A percentile compares a stretch with the other conserved stretches of the same genome.
Evolutionary conservation across 768 basidiomycete genomes (phyloP).

Genomic region (Xanthoconium stramineum): DNA sequence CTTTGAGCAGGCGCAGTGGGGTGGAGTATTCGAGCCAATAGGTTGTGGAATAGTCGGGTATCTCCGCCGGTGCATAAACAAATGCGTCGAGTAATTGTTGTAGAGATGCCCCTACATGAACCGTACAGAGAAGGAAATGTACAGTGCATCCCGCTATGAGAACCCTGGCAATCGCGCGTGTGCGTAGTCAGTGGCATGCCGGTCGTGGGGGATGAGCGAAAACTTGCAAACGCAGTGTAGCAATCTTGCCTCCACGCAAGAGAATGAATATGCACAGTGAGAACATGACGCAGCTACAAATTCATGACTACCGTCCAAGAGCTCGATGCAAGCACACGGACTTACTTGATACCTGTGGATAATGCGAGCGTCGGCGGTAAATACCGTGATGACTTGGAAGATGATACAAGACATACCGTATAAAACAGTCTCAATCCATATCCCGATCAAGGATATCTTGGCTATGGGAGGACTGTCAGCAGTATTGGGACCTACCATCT

Average conservation of each 20-base stretch:
- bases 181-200: not conserved
- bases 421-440: no score
- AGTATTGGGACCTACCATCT: no score
- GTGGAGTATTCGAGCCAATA: not conserved
- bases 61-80: not conserved
- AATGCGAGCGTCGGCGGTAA: no score
- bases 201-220: not conserved
- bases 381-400: no score
- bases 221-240: not conserved
- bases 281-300: not conserved
- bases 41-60: not conserved
- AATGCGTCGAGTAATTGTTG: constrained; percentile 1
- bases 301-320: not conserved
- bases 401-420: no score
- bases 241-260: not conserved
- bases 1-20: not conserved
- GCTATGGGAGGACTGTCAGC: no score
- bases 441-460: no score
- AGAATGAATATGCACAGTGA: not conserved
- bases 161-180: not conserved
- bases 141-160: not conserved
- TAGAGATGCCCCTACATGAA: not conserved
- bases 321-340: no score
- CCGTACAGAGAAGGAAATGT: not conserved
- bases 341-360: not conserved